These are phyloP conservation scores for Adansonia digitata DNA, from an alignment of 345 rosid species.

Conservation along the genomic window DNA sequence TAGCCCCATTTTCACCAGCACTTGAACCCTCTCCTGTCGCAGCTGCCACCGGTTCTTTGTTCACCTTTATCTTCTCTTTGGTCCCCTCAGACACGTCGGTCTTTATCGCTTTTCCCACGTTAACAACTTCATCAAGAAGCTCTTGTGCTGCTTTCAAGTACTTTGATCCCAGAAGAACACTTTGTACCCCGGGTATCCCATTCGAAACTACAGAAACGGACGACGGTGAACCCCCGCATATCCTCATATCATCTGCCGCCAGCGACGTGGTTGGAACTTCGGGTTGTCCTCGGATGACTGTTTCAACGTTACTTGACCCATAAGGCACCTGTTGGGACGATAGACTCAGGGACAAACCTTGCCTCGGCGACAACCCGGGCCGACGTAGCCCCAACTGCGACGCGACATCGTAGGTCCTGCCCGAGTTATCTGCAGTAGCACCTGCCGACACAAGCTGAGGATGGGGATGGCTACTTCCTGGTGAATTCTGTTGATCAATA, in stretches of 20 bases:
- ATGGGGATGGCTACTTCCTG: slow-evolving; percentile 3
- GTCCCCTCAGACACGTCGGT: slow-evolving; percentile 8
- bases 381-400: slow-evolving; percentile 20
- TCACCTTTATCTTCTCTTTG: slow-evolving; percentile 21
- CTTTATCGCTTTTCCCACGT: slow-evolving; percentile 32
- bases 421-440: not conserved
- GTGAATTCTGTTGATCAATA: slow-evolving; percentile 23
- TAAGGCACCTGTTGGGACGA: slow-evolving; percentile 26
- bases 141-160: slow-evolving; percentile 70
- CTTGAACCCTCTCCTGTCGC: slow-evolving; percentile 18
- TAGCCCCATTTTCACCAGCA: slow-evolving; percentile 4
- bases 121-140: slow-evolving; percentile 64
- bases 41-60: slow-evolving; percentile 13
- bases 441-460: slow-evolving; percentile 17
- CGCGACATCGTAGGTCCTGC: slow-evolving; percentile 10
- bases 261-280: slow-evolving; percentile 2
- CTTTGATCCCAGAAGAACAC: slow-evolving; percentile 40
- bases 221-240: slow-evolving; percentile 35
- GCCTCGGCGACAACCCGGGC: slow-evolving; percentile 27
- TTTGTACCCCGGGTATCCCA: slow-evolving; percentile 26
- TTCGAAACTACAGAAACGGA: slow-evolving; percentile 37
- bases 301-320: slow-evolving; percentile 14
- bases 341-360: slow-evolving; percentile 42
- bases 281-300: slow-evolving; percentile 11
- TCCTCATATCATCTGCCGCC: slow-evolving; percentile 23